Conservation (phyloP, 345 rosid genomes). For the Eucalyptus victrix region DNA sequence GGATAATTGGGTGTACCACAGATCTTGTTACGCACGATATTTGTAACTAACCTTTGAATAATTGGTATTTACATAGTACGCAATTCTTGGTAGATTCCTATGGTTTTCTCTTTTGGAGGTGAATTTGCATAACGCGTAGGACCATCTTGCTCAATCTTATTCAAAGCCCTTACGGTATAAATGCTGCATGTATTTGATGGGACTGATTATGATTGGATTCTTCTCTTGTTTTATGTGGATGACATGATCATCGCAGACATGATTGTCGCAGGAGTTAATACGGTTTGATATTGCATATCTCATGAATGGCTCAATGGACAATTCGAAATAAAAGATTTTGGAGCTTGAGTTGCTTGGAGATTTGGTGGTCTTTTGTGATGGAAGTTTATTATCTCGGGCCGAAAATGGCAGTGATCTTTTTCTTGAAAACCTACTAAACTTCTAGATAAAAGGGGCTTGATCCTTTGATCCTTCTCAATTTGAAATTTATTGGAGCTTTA, state of each 20-base stretch:
- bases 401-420: no score
- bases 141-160: background rate
- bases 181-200: background rate
- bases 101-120: background rate
- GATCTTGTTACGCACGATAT: background rate
- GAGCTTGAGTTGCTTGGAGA: background rate
- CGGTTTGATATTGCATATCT: background rate
- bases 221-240: background rate
- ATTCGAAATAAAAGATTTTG: background rate
- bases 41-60: background rate
- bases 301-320: background rate
- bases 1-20: background rate
- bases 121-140: background rate
- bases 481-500: no score
- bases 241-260: background rate
- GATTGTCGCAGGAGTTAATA: background rate
- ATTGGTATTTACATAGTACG: background rate
- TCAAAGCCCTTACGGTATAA: background rate
- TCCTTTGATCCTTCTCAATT: no score
- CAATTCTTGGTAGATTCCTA: background rate
- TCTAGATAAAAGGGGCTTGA: no score
- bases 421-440: no score
- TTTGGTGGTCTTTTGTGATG: no score
- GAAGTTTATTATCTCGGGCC: no score
- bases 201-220: background rate